A percentile compares a stretch with the other conserved stretches of the same genome.
Conservation (phyloP, 768 basidiomycete species). For the Cystobasidiopsis lactophilus region DNA sequence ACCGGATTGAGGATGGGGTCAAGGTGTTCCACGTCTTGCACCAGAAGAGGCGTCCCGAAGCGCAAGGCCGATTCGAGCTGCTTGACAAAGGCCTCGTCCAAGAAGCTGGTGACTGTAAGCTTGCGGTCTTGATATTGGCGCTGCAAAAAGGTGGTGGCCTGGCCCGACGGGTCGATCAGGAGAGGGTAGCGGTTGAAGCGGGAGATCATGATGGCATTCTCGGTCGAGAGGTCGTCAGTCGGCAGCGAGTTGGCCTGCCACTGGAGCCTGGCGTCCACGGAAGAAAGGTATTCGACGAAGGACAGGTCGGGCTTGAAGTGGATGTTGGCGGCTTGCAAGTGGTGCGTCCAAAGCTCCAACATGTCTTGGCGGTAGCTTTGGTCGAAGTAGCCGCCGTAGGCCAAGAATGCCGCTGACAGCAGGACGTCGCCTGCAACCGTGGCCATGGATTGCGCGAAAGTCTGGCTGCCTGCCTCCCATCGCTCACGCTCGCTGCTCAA, state of each 20-base stretch:
- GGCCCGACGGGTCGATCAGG: conserved; percentile 93
- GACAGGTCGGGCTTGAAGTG: conserved; percentile 81
- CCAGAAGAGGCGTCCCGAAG: conserved; percentile 89
- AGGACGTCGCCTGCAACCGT: conserved; percentile 95
- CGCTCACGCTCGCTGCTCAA: conserved; percentile 80
- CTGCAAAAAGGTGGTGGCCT: conserved; percentile 79
- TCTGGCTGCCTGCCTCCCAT: conserved; percentile 85
- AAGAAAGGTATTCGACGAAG: conserved; percentile 84
- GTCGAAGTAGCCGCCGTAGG: conserved; percentile 95
- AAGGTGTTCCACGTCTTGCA: conserved; percentile 91
- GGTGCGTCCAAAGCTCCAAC: conserved; percentile 87
- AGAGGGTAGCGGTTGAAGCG: conserved; percentile 93
- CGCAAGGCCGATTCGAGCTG: conserved; percentile 95
- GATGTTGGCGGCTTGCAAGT: conserved; percentile 69
- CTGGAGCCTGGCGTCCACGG: conserved; percentile 78
- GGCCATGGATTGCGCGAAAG: conserved; percentile 94
- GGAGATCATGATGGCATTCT: conserved; percentile 99
- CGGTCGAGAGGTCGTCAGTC: conserved; percentile 80
- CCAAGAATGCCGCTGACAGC: conserved; percentile 83
- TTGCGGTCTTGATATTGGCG: conserved; percentile 91
- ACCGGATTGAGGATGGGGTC: conserved; percentile 96
- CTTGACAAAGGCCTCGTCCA: conserved; percentile 96
- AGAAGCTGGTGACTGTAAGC: conserved; percentile 93
- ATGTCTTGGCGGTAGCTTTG: conserved; percentile 91
- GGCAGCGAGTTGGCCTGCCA: conserved; percentile 96